Evolutionary conservation across 306 rosid genomes (phyloP), one percentile per base, ranked within the genome.

Genomic region (Astragalus glycyphyllos): DNA sequence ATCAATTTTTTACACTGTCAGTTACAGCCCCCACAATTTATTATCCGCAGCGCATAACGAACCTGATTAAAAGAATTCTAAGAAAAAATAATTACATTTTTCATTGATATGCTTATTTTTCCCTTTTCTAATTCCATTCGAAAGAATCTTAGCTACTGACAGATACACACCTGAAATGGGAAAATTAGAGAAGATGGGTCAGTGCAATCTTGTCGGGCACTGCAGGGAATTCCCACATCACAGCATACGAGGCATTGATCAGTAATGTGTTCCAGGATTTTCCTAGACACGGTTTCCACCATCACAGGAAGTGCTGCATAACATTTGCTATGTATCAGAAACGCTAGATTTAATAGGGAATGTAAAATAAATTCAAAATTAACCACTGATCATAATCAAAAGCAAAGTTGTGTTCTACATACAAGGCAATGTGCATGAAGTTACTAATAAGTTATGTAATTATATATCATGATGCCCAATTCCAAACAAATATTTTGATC

Each of bases 171-270:
- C 97, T 89, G 99, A 79, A 95, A 95, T 61, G 99, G 97, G 66
- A 95, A 91, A 83, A 95, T 91, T 74, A 95, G 97, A 74, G 97
- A 84, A 69, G 89, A 86, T 47, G 96, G 99, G 69, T 92, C 92
- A 42, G 81, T 87, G 79, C 99, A 95, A 73, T 84, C 87, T 82
- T 91, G 96, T 32, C 97, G 90, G 58, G 97, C 99, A 83, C 81
- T 72, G 68, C 96, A 95, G 17, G 99, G 92, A 73, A 85, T 68
- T 80, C 99, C 99, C 71, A 85, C 96, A 76, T 95, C 99, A 85
- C 99, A 91, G 81, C 99, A 95, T 76, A 91, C 64, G 42, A 95
- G 99, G 80, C 99, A 95, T 79, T 86, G 97, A 78, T 95, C 99
- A 54, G 89, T 84, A 42, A 95, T 89, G 74, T 95, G 99, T 79